phyloP scores from a whole-genome alignment of 805 yeast species.

The Pichia occidentalis region DNA sequence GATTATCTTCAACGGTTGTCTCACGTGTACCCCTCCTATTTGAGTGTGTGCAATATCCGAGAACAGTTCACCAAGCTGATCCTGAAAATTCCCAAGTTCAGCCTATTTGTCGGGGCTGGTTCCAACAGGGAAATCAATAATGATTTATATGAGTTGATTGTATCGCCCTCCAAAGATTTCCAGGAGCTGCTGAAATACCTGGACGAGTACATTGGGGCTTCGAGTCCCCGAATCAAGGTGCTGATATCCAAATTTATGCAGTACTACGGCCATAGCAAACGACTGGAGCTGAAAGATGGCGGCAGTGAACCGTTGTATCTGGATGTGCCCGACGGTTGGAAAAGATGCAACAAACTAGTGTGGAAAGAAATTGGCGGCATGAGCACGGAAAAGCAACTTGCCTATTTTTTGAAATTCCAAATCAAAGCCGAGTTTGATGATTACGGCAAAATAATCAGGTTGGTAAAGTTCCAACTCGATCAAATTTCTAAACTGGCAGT shows the following conservation, averaged over 20 bases:
- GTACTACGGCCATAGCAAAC: neutral
- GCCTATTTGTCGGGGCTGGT: conserved; percentile 2
- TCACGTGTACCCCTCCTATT: conserved; percentile 25
- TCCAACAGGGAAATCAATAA: neutral
- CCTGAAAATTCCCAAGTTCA: conserved; percentile 1
- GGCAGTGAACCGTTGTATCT: conserved; percentile 9
- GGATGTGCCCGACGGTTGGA: conserved; percentile 22
- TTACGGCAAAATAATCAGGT: conserved; percentile 9
- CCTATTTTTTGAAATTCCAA: conserved; percentile 16
- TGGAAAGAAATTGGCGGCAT: conserved; percentile 19
- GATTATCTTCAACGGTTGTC: conserved; percentile 20
- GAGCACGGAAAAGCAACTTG: conserved; percentile 18
- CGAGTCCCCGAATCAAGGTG: conserved; percentile 11
- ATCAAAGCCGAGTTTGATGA: conserved; percentile 11
- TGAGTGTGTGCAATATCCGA: conserved; percentile 11
- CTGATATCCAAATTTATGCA: conserved; percentile 7
- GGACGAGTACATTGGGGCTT: conserved; percentile 5
- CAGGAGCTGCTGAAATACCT: conserved; percentile 4
- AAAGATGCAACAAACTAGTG: conserved; percentile 14
- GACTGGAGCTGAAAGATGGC: neutral
- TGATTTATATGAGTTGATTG: conserved; percentile 3
- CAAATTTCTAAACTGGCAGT: conserved; percentile 14
- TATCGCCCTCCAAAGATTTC: conserved; percentile 10
- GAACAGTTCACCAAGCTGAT: neutral
- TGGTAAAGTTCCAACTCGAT: conserved; percentile 10